These are phyloP conservation scores for Plasmodium yoelii DNA, from an alignment of 169 alveolate genomes.

Conservation along the genomic window DNA sequence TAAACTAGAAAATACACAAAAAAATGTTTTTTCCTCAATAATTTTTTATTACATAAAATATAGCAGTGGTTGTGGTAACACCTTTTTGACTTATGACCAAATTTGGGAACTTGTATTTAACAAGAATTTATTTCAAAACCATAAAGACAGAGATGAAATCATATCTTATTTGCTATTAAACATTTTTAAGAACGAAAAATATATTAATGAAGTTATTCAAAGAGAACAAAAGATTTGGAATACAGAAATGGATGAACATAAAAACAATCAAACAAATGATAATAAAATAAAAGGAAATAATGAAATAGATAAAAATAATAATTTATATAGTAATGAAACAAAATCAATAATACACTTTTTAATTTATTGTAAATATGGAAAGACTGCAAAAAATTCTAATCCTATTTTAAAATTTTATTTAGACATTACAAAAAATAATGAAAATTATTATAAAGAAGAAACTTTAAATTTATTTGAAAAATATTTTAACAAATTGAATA, in stretches of 20 bases:
- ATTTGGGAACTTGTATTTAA: slow-evolving; percentile 35
- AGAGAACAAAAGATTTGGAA: slow-evolving; percentile 7
- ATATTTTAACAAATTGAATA: slow-evolving; percentile 27
- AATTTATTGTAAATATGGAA: neutral
- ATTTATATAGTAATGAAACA: neutral
- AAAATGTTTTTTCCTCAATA: slow-evolving; percentile 21
- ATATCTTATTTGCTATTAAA: slow-evolving; percentile 31
- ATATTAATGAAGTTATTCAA: slow-evolving; percentile 12
- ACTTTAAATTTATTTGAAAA: slow-evolving; percentile 7
- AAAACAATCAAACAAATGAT: neutral
- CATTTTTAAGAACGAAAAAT: slow-evolving; percentile 33
- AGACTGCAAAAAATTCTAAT: neutral
- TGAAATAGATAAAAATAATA: neutral
- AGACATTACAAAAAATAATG: slow-evolving; percentile 15
- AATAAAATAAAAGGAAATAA: neutral
- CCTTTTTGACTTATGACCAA: slow-evolving; percentile 47
- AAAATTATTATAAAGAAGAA: slow-evolving; percentile 58
- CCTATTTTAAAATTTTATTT: slow-evolving; percentile 36
- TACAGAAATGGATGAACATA: slow-evolving; percentile 5
- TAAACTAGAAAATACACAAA: slow-evolving; percentile 33
- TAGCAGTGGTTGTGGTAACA: neutral
- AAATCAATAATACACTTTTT: slow-evolving; percentile 19
- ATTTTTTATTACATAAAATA: slow-evolving; percentile 47
- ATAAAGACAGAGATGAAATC: slow-evolving; percentile 35
- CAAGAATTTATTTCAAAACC: slow-evolving; percentile 36